Base-by-base conservation (phyloP, 2,329 filamentous ascomycete genomes). In the Calycina herbarum region DNA sequence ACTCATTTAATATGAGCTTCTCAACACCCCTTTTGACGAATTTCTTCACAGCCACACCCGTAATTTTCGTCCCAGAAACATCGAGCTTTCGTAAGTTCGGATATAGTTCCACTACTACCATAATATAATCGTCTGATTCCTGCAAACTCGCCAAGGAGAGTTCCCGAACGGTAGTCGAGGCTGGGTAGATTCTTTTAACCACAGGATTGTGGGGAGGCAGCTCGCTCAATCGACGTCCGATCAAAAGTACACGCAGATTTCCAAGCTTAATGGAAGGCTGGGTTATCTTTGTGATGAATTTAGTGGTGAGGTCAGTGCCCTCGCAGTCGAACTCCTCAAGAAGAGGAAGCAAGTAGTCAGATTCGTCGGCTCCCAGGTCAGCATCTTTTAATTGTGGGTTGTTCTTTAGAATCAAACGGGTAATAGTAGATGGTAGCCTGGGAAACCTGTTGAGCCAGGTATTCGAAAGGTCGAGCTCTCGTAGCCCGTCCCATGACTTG, bases 11-110 rank as follows among this genome's bases (percentile, higher is more conserved):
- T 24, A 66, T 69, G 1, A 78, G 64, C 27, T 58, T 70, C 20
- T 69, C 67, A 10, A 77, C 58, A 7, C 75, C 75, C 33, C 38
- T 70, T 7, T 70, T 60, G 13, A 77, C 72, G 27, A 78, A 70
- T 5, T 69, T 54, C 63, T 73, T 76, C n/a, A 78, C 69, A 20
- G 75, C 72, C 24, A 76, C 72, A 6, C 77, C 77, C 0, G 76
- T 77, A 57, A 77, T 67, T 24, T 69, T 67, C 0, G 76, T 75
- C 3, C 33, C 11, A 2, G 68, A 68, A 0, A 77, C 59, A 65
- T 74, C 67, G 10, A 78, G 62, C 35, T 45, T 71, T 31, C 67
- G 66, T 4, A 78, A 59, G 31, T 70, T 73, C 8, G 72, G 72
- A 62, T 70, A 74, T 17, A 72, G 66, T 1, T 63, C 48, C 0